Conservation (phyloP, 1,284 basidiomycete genomes). For the Ceratobasidium sp. region DNA sequence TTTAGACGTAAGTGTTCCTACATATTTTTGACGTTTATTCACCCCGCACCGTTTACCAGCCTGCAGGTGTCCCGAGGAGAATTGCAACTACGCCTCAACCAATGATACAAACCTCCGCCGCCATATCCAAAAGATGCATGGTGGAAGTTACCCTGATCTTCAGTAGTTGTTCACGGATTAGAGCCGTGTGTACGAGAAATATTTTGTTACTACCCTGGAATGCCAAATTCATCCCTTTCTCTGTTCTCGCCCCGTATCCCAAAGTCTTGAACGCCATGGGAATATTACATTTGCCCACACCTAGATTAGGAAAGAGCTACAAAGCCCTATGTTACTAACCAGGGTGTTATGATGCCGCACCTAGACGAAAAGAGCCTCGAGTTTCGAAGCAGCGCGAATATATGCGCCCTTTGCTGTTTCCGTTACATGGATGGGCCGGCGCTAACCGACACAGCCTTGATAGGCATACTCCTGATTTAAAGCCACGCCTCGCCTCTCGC, state of each 20-base stretch:
- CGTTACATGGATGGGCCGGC: not conserved
- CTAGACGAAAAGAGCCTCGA: no score
- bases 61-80: not conserved
- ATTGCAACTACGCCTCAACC: conserved; percentile 31
- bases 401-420: not conserved
- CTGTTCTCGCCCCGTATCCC: no score
- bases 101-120: conserved; percentile 27
- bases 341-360: no score
- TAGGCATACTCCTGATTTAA: conserved; percentile 9
- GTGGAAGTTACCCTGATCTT: not conserved
- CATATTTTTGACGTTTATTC: not conserved
- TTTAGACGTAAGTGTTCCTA: conserved; percentile 15
- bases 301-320: no score
- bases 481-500: not conserved
- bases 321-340: no score
- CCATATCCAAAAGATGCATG: conserved; percentile 19
- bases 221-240: no score
- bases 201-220: no score
- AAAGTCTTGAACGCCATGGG: no score
- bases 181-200: no score
- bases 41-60: not conserved
- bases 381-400: not conserved
- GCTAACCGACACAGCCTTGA: conserved; percentile 11
- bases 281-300: no score
- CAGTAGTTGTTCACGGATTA: no score